Evolutionary conservation across 1,139 yeast genomes (phyloP).

Genomic region (Diutina mesorugosa): DNA sequence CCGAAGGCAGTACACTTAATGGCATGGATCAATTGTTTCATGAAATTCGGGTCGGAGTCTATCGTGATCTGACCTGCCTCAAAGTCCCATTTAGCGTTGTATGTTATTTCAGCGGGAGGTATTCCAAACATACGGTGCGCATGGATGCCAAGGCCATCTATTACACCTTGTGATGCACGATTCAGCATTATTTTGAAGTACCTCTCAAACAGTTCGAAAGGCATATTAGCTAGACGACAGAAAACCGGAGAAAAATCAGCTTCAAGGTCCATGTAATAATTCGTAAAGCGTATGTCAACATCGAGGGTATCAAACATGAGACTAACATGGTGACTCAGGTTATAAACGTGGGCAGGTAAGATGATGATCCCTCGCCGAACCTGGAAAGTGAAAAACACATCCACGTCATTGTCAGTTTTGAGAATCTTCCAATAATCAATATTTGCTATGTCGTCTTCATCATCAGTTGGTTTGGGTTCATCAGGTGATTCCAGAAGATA

Average conservation of each 20-base stretch:
- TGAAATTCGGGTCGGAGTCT: constrained; percentile 36
- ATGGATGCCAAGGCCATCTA: constrained; percentile 59
- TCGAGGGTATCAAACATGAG: constrained; percentile 55
- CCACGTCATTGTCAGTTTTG: constrained; percentile 61
- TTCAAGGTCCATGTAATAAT: constrained; percentile 81
- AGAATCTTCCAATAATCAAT: constrained; percentile 26
- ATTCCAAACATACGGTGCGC: constrained; percentile 90
- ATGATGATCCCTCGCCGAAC: constrained; percentile 59
- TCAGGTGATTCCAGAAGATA: constrained; percentile 20
- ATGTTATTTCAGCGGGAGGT: constrained; percentile 82
- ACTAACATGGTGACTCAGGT: constrained; percentile 48
- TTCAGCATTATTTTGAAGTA: neutral
- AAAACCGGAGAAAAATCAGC: constrained; percentile 39
- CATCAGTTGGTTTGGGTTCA: neutral
- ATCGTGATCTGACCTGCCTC: constrained; percentile 46
- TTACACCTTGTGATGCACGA: constrained; percentile 26
- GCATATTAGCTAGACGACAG: neutral
- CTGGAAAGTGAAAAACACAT: constrained; percentile 58
- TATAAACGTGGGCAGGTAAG: constrained; percentile 64
- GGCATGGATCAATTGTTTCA: constrained; percentile 32
- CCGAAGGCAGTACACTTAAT: constrained; percentile 44
- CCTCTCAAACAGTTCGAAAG: neutral
- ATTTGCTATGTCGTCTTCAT: constrained; percentile 6
- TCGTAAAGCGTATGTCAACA: constrained; percentile 74
- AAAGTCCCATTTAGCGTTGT: constrained; percentile 83